Base-by-base conservation (phyloP, 805 yeast genomes). In the Sungouiozyma intestinalis region DNA sequence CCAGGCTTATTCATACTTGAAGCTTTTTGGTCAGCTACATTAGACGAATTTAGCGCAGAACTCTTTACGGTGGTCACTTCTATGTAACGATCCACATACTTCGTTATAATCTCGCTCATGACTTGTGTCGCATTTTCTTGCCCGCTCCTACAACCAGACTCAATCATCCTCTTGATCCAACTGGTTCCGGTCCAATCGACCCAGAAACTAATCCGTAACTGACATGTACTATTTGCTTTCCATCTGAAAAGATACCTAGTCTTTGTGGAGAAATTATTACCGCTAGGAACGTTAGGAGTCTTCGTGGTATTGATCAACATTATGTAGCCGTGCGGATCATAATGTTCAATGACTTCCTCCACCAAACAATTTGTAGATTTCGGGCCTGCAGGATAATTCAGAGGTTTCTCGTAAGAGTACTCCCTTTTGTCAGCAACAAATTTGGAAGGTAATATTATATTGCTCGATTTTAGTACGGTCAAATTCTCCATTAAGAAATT, bases 211-310 rank as follows among this genome's bases (percentile, higher is more conserved):
- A 83, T 62, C 36, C 65, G 65, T 33, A 92, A 51, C 38, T 68
- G 65, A 3, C 95, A 81, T 18, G 65, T 58, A 53, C 81, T 84
- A 21, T 69, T 61, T 7, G 66, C 68, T 0, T 71, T 86, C 97
- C 98, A 92, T 2, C 81, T 70, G 42, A 86, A 63, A 36, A 79
- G 66, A 52, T 78, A 83, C 46, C 83, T 69, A 0, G 95, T 85
- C 47, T 77, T 71, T 1, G 87, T 87, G 27, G 73, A 69, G 59
- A 92, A 92, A 1, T 84, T 73, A 35, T 72, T 72, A 3, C 99
- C 99, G 53, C 88, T 82, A 0, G 99, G 98, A 14, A 92, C 97
- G 55, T 86, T 92, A 0, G 98, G 99, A 0, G 98, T 88, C 34
- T 65, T 67, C 0, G 90, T 77, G 2, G 74, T 67, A 35, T 79